phyloP scores from a whole-genome alignment of 495 filamentous ascomycete species.

The Penicillium coprophilum region DNA sequence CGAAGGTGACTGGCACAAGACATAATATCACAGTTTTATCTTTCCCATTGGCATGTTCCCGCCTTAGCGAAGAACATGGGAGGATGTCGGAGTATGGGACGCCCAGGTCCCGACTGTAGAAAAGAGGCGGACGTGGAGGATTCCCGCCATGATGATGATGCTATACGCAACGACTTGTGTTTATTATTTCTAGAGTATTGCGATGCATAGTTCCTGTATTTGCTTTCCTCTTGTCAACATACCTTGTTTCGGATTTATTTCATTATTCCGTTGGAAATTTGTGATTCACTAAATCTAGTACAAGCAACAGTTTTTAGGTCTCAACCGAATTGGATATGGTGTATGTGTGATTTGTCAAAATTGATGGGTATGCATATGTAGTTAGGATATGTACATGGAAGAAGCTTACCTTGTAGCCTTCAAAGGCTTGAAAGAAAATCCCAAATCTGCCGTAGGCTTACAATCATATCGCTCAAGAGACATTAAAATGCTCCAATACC shows the following conservation, averaged over 20 bases:
- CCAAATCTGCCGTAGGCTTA: not conserved
- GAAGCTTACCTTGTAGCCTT: not conserved
- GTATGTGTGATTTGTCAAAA: not conserved
- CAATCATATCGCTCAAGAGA: not conserved
- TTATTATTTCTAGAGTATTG: slow-evolving; percentile 24
- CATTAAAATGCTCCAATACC: not conserved
- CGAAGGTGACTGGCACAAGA: slow-evolving; percentile 4
- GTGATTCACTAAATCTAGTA: not conserved
- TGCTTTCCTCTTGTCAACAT: slow-evolving; percentile 17
- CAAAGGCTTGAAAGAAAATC: not conserved
- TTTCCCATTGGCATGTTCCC: slow-evolving; percentile 3
- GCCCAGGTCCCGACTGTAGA: slow-evolving; percentile 23
- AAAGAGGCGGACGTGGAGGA: slow-evolving; percentile 26
- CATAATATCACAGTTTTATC: slow-evolving; percentile 5
- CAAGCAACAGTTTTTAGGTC: too few species aligned
- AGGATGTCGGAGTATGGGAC: slow-evolving; percentile 12
- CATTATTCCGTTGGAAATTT: not conserved
- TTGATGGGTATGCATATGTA: not conserved
- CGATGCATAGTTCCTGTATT: slow-evolving; percentile 24
- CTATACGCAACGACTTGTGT: slow-evolving; percentile 30
- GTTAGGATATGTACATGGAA: not conserved
- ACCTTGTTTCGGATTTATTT: slow-evolving; percentile 13
- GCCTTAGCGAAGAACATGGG: slow-evolving; percentile 8
- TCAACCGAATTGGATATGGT: not conserved
- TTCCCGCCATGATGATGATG: slow-evolving; percentile 30